Conservation (phyloP, 2,329 filamentous ascomycete species). For the Xylaria sp. region DNA sequence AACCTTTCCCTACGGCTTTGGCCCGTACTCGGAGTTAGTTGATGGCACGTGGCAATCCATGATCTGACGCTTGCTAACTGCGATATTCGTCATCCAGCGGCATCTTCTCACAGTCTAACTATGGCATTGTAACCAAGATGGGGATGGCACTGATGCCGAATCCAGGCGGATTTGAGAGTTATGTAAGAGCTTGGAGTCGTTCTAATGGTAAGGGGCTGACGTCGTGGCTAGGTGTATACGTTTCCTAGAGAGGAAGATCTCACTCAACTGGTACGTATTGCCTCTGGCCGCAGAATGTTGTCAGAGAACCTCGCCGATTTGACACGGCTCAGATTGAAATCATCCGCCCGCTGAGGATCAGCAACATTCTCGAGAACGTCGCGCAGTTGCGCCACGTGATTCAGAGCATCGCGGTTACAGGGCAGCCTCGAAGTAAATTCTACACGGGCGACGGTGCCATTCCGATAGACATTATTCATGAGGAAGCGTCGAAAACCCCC, state of each 20-base stretch:
- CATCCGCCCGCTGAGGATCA: constrained; percentile 51
- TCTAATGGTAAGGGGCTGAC: constrained; percentile 13
- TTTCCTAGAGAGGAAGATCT: constrained; percentile 57
- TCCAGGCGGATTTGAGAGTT: constrained; percentile 53
- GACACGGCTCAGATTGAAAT: constrained; percentile 46
- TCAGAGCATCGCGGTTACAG: constrained; percentile 44
- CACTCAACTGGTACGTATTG: constrained; percentile 43
- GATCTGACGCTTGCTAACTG: constrained; percentile 1
- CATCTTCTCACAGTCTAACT: constrained; percentile 57
- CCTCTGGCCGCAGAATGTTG: neutral
- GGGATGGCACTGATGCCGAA: constrained; percentile 60
- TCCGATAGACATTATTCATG: constrained; percentile 42
- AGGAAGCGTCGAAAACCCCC: constrained; percentile 37
- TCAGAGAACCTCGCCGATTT: neutral
- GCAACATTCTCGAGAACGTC: constrained; percentile 47
- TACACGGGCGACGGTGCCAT: constrained; percentile 42
- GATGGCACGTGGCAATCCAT: neutral
- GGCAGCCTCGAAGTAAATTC: constrained; percentile 43
- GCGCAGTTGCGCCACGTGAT: constrained; percentile 45
- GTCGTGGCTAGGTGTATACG: constrained; percentile 47
- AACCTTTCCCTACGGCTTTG: constrained; percentile 50
- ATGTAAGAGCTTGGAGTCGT: constrained; percentile 33
- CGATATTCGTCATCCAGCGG: constrained; percentile 40
- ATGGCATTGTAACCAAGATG: constrained; percentile 59
- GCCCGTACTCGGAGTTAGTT: constrained; percentile 44